These are phyloP conservation scores for Exophiala dermatitidis DNA, from an alignment of 2,329 filamentous ascomycete genomes.

Conservation along the genomic window DNA sequence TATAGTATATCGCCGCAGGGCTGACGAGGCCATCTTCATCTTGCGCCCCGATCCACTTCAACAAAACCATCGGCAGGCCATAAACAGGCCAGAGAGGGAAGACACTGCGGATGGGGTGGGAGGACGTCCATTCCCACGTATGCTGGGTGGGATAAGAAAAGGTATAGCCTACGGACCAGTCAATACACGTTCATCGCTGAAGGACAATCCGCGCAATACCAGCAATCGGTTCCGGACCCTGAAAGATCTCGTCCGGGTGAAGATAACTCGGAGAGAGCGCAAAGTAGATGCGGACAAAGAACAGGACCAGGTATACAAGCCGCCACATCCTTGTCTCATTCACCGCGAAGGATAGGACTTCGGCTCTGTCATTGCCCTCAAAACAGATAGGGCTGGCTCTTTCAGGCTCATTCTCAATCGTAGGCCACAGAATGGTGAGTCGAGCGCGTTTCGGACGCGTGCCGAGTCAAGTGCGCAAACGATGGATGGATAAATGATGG, in stretches of 20 bases:
- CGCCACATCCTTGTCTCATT: conserved; percentile 64
- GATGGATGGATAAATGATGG: background rate
- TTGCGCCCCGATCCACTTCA: conserved; percentile 88
- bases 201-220: conserved; percentile 52
- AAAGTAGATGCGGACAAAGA: conserved; percentile 86
- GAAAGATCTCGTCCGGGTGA: conserved; percentile 97
- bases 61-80: conserved; percentile 82
- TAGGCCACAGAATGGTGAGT: conserved; percentile 4
- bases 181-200: background rate
- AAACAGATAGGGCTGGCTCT: conserved; percentile 4
- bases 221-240: conserved; percentile 93
- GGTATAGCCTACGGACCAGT: conserved; percentile 62
- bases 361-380: conserved; percentile 18
- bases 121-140: conserved; percentile 94
- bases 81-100: conserved; percentile 96
- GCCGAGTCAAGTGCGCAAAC: background rate
- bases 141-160: conserved; percentile 83
- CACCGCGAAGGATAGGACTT: conserved; percentile 14
- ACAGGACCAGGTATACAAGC: conserved; percentile 75
- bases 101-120: conserved; percentile 83
- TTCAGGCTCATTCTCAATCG: conserved; percentile 19
- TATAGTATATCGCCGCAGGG: conserved; percentile 84
- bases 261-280: conserved; percentile 92
- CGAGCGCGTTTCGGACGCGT: conserved; percentile 18
- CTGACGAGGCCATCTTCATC: conserved; percentile 70